A percentile compares a stretch with the other conserved stretches of the same genome.
Conservation (phyloP, 1,284 basidiomycete species). For the Ustilago lituana region DNA sequence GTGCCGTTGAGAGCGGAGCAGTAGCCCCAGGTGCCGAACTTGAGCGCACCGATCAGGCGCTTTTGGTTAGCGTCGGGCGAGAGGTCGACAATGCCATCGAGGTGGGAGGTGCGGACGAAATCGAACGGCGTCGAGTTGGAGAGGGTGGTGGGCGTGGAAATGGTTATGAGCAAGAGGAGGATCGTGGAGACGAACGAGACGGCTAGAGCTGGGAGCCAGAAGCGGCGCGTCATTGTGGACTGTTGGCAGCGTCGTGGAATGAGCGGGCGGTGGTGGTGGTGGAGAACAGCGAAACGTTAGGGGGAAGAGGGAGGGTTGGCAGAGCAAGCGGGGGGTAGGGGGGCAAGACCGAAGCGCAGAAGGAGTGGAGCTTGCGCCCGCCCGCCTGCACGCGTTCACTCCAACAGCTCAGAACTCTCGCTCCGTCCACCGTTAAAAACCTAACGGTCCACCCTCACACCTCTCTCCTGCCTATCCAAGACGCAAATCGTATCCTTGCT, state of each 20-base stretch:
- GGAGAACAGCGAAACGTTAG: no score
- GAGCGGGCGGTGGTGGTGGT: background rate
- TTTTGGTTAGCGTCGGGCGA: slow-evolving; percentile 16
- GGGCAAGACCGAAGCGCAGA: no score
- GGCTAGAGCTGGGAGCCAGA: slow-evolving; percentile 24
- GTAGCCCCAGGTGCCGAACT: slow-evolving; percentile 50
- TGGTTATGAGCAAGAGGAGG: slow-evolving; percentile 40
- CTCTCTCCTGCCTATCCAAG: no score
- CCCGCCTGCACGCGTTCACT: no score
- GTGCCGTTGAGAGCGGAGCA: slow-evolving; percentile 30
- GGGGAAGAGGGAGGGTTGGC: no score
- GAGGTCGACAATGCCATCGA: slow-evolving; percentile 24
- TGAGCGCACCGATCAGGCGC: slow-evolving; percentile 14
- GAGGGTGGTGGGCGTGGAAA: slow-evolving; percentile 44
- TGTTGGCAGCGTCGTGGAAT: background rate
- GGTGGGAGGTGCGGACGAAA: slow-evolving; percentile 21
- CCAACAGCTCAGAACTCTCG: no score
- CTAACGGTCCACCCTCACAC: no score
- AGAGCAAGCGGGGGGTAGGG: no score
- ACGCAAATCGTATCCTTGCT: no score
- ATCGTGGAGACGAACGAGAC: slow-evolving; percentile 17
- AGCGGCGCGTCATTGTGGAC: slow-evolving; percentile 19
- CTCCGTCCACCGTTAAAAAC: no score
- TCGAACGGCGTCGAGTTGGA: slow-evolving; percentile 41
- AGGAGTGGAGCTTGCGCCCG: no score